phyloP scores from a whole-genome alignment of 2,329 filamentous ascomycete species.

The Fusarium pininemorale region DNA sequence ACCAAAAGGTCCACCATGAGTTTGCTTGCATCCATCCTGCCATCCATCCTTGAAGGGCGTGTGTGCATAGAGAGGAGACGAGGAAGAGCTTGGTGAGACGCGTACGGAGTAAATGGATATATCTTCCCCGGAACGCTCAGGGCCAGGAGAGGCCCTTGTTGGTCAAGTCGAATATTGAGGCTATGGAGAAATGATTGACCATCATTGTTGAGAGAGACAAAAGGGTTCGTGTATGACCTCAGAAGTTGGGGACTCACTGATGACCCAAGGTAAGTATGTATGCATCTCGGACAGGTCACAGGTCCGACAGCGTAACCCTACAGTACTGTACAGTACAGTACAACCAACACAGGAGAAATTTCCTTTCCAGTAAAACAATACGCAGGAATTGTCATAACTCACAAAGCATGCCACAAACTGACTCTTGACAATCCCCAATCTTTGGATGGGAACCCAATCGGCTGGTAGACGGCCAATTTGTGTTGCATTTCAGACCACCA shows the following conservation, averaged over 20 bases:
- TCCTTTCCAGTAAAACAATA: not conserved
- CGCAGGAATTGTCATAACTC: constrained; percentile 24
- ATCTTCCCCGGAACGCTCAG: constrained; percentile 18
- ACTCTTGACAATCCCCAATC: constrained; percentile 6
- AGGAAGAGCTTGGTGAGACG: not conserved
- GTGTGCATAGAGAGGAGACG: constrained; percentile 3
- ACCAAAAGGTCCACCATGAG: constrained; percentile 15
- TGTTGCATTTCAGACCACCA: constrained; percentile 29
- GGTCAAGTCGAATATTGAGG: constrained; percentile 15
- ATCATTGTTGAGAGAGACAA: not conserved
- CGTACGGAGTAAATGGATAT: not conserved
- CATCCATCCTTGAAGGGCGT: constrained; percentile 14
- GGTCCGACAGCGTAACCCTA: constrained; percentile 2
- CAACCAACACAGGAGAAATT: not conserved
- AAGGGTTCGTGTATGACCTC: not conserved
- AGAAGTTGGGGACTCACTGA: constrained; percentile 17
- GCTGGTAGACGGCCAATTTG: constrained; percentile 32
- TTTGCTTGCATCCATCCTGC: constrained; percentile 1
- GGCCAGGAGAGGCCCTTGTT: constrained; percentile 13
- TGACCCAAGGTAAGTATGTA: constrained; percentile 25
- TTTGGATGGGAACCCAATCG: constrained; percentile 29
- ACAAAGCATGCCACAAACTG: constrained; percentile 26
- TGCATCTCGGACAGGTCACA: constrained; percentile 18
- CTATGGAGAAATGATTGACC: constrained; percentile 2
- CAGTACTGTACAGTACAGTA: not conserved